Percentiles rank a stretch among this genome's conserved stretches.
These are phyloP conservation scores for Aspergillus fructus DNA, from an alignment of 2,329 filamentous ascomycete species.

Conservation along the genomic window DNA sequence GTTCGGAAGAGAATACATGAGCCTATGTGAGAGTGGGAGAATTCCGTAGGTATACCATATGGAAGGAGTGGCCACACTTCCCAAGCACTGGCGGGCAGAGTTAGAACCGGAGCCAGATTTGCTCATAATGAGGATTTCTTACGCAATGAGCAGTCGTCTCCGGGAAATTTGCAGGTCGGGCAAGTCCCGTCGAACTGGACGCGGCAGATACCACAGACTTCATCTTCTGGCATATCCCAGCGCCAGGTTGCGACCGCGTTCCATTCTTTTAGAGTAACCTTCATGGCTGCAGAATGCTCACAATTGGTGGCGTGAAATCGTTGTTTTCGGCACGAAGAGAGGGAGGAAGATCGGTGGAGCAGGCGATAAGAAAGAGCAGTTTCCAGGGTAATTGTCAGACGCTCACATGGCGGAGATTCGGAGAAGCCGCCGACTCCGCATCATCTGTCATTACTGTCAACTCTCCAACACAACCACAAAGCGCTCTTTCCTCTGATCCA, in stretches of 20 bases:
- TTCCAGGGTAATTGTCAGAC: background rate
- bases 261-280: slow-evolving; percentile 92
- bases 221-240: slow-evolving; percentile 96
- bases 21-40: slow-evolving; percentile 9
- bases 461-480: slow-evolving; percentile 4
- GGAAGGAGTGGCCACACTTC: slow-evolving; percentile 96
- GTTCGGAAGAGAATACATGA: slow-evolving; percentile 11
- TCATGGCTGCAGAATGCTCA: slow-evolving; percentile 61
- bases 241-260: slow-evolving; percentile 94
- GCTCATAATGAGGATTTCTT: slow-evolving; percentile 39
- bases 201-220: slow-evolving; percentile 97
- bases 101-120: background rate
- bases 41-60: slow-evolving; percentile 66
- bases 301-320: background rate
- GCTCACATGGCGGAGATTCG: slow-evolving; percentile 1
- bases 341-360: slow-evolving; percentile 1
- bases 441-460: slow-evolving; percentile 1
- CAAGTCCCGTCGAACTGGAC: slow-evolving; percentile 97
- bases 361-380: slow-evolving; percentile 5
- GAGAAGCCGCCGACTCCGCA: slow-evolving; percentile 16
- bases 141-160: slow-evolving; percentile 92
- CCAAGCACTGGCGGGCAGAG: slow-evolving; percentile 68
- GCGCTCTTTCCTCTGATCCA: background rate
- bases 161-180: slow-evolving; percentile 95
- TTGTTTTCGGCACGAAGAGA: background rate